Conservation (phyloP, 371 early-diverging fungal genomes). For the Mucor velutinosus region DNA sequence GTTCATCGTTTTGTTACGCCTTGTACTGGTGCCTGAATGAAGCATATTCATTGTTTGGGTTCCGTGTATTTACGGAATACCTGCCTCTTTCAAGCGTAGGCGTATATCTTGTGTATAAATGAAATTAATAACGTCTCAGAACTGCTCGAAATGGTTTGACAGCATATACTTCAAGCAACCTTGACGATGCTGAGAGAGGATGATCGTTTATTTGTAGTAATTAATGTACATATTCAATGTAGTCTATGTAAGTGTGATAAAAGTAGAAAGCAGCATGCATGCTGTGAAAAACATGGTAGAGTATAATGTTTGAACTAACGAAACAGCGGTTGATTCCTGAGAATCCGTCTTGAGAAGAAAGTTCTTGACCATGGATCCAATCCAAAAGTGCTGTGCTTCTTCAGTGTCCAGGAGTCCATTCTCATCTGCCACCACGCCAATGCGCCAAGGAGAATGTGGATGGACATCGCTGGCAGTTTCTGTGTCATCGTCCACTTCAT, state of each 20-base stretch:
- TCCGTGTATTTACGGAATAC: too few species aligned
- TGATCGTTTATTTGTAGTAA: too few species aligned
- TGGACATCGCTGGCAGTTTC: not conserved
- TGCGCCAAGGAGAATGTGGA: not conserved
- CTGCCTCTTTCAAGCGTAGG: too few species aligned
- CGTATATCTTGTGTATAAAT: too few species aligned
- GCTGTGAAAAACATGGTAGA: not conserved
- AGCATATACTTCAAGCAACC: too few species aligned
- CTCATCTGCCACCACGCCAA: slow-evolving; percentile 3
- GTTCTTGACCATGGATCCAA: slow-evolving; percentile 2
- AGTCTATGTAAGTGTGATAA: not conserved
- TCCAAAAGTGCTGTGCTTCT: slow-evolving; percentile 9
- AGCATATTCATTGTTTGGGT: not conserved
- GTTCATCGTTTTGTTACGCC: not conserved
- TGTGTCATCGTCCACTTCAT: not conserved
- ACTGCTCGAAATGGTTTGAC: too few species aligned
- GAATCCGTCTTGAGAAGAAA: not conserved
- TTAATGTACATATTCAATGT: too few species aligned
- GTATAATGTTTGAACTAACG: not conserved
- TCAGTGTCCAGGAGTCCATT: slow-evolving; percentile 1
- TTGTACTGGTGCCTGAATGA: not conserved
- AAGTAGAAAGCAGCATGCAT: not conserved
- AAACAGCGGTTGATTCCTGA: not conserved
- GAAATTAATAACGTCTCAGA: too few species aligned
- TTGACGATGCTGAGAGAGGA: too few species aligned